phyloP scores from a whole-genome alignment of 257 asterid species.

The Rehmannia glutinosa region DNA sequence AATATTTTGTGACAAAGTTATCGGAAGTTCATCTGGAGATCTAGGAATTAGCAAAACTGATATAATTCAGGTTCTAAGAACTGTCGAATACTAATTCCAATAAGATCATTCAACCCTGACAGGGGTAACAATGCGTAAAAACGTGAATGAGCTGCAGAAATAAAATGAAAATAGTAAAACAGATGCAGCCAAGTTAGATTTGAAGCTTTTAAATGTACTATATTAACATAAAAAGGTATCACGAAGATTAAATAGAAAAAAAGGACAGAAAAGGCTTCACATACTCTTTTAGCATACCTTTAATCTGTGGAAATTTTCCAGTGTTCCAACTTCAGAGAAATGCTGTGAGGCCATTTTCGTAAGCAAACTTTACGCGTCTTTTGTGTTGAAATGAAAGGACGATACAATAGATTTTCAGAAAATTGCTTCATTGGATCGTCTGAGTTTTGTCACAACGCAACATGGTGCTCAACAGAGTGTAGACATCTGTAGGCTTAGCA shows the following conservation, averaged over 20 bases:
- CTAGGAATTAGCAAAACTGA: not conserved
- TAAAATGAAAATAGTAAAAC: not conserved
- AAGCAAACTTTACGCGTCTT: slow-evolving; percentile 19
- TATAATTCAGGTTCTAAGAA: not conserved
- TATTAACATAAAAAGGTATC: not conserved
- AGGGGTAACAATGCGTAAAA: not conserved
- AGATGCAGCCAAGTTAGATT: not conserved
- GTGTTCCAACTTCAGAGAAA: slow-evolving; percentile 41
- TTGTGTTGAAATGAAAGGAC: slow-evolving; percentile 32
- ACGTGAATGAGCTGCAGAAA: slow-evolving; percentile 1
- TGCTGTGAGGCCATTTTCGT: slow-evolving; percentile 24
- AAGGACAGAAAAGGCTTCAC: slow-evolving; percentile 17
- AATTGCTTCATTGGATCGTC: slow-evolving; percentile 24
- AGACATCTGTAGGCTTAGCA: slow-evolving; percentile 47
- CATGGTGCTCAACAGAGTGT: slow-evolving; percentile 35
- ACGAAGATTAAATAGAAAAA: too few species aligned
- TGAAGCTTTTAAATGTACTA: not conserved
- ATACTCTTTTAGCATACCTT: slow-evolving; percentile 65
- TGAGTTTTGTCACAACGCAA: slow-evolving; percentile 21
- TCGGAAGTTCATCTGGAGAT: too few species aligned
- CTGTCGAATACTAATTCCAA: not conserved
- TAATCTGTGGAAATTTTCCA: slow-evolving; percentile 42
- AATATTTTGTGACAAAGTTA: too few species aligned
- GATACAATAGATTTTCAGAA: slow-evolving; percentile 35
- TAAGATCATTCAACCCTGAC: not conserved